These are phyloP conservation scores for Emericellopsis terricola DNA, from an alignment of 495 filamentous ascomycete genomes.

Conservation along the genomic window DNA sequence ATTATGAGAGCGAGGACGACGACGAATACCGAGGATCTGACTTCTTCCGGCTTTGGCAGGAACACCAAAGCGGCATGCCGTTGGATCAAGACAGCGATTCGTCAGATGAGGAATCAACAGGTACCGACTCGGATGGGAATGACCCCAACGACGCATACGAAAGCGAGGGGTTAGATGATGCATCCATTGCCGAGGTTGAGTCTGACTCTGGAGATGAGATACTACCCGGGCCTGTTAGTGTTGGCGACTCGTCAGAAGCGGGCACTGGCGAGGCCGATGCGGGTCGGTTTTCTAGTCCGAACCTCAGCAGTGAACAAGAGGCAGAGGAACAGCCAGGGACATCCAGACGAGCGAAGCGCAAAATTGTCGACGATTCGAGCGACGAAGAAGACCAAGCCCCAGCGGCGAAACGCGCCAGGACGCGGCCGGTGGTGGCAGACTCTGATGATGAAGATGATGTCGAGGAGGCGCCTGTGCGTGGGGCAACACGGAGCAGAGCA, in stretches of 20 bases:
- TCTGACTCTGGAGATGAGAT: not conserved
- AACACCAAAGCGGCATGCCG: not conserved
- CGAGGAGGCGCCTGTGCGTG: not conserved
- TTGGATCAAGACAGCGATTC: not conserved
- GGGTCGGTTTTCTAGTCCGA: no score
- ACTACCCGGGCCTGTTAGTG: not conserved
- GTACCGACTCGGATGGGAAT: not conserved
- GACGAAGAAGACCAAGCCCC: not conserved
- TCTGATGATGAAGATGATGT: constrained; percentile 1
- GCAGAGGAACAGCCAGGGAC: not conserved
- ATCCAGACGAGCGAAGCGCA: no score
- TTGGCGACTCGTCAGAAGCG: not conserved
- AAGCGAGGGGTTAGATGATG: constrained; percentile 2
- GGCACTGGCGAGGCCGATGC: not conserved
- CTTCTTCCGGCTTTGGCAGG: not conserved
- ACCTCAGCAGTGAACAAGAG: no score
- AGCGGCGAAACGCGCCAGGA: not conserved
- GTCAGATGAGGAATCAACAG: not conserved
- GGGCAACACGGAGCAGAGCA: not conserved
- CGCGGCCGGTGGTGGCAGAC: not conserved
- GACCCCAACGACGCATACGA: not conserved
- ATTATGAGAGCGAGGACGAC: no score
- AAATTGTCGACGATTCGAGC: not conserved
- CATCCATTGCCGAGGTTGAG: not conserved
- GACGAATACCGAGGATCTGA: no score